These are phyloP conservation scores for Wickerhamiella nectarea DNA, from an alignment of 805 yeast genomes.

Conservation along the genomic window DNA sequence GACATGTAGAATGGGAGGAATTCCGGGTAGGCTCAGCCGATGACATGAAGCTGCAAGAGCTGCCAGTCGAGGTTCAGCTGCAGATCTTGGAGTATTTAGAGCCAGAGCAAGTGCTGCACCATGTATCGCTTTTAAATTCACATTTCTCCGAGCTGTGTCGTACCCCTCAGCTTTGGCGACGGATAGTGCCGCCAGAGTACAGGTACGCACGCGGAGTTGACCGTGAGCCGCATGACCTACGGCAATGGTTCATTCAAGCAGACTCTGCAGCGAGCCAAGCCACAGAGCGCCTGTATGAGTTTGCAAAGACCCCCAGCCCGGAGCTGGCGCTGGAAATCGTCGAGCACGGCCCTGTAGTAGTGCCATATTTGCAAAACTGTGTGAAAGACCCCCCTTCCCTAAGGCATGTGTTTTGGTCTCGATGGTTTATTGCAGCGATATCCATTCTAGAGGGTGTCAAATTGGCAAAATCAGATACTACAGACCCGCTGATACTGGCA, in stretches of 20 bases:
- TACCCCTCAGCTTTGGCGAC: constrained; percentile 18
- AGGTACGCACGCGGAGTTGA: background rate
- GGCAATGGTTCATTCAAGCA: background rate
- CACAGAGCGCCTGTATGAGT: background rate
- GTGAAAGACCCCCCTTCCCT: background rate
- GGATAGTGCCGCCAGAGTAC: constrained; percentile 7
- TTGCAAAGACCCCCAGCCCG: background rate
- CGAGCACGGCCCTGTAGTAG: background rate
- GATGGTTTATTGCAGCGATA: background rate
- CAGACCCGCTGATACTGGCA: background rate
- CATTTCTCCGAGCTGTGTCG: constrained; percentile 15
- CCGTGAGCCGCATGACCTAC: background rate
- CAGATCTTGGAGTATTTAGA: constrained; percentile 16
- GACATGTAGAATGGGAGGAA: constrained; percentile 2
- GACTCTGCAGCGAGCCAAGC: background rate
- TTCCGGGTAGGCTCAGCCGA: background rate
- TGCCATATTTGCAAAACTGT: background rate
- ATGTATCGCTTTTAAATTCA: constrained; percentile 14
- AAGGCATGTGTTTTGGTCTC: background rate
- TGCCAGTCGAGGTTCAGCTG: constrained; percentile 13
- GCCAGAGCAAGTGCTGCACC: constrained; percentile 13
- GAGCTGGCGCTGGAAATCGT: background rate
- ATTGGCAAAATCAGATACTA: background rate
- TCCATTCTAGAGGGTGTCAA: background rate
- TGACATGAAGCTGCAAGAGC: constrained; percentile 5